Percentiles rank a stretch among this genome's conserved stretches.
These are phyloP conservation scores for Bryoerythrophyllum caledonicum DNA, from an alignment of 225 moss, liverwort and hornwort genomes.

Conservation along the genomic window DNA sequence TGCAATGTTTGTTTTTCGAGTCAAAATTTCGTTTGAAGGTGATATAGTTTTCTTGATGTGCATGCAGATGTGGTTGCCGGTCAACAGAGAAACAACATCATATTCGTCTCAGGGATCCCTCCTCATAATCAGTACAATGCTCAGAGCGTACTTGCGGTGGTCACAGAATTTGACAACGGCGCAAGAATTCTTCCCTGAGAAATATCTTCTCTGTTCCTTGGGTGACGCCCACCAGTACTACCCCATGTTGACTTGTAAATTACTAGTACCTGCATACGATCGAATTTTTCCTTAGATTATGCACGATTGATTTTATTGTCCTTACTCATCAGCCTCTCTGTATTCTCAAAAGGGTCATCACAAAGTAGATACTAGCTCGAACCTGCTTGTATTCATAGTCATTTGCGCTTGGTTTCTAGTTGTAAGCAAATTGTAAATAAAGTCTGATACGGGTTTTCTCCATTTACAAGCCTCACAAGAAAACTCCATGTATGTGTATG, in stretches of 20 bases:
- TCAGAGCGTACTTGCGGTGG: not conserved
- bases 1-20: not conserved
- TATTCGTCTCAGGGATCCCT: not conserved
- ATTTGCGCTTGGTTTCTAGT: not conserved
- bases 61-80: not conserved
- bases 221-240: not conserved
- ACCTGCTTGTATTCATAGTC: not conserved
- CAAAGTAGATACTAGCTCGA: not conserved
- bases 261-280: not conserved
- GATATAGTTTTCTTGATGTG: not conserved
- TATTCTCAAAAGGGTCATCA: not conserved
- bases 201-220: too few relatives aligned
- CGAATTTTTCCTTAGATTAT: too few relatives aligned
- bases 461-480: too few relatives aligned
- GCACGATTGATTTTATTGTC: not conserved
- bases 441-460: not conserved
- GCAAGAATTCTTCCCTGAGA: not conserved
- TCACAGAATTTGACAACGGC: not conserved
- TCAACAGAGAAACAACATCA: not conserved
- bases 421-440: not conserved
- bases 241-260: not conserved
- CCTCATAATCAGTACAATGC: not conserved
- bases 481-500: not conserved
- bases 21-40: not conserved
- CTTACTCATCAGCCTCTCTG: not conserved